Conservation (phyloP, 306 rosid species). For the Castanea crenata region DNA sequence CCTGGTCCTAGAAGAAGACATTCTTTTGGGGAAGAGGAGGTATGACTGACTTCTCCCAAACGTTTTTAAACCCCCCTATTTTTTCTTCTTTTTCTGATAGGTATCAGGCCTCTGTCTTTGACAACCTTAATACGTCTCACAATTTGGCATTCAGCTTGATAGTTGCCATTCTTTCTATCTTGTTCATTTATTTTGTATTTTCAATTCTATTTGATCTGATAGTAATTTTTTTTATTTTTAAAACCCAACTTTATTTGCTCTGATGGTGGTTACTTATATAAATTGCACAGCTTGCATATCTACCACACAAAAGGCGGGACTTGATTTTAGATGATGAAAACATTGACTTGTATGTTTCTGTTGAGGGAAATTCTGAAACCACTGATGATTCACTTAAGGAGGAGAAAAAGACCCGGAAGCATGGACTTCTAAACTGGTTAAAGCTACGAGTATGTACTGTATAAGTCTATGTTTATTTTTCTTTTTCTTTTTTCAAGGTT, state of each 20-base stretch:
- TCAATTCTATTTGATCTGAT: background rate
- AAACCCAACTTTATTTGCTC: background rate
- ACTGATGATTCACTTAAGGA: conserved; percentile 62
- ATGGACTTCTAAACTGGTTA: conserved; percentile 93
- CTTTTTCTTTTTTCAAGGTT: background rate
- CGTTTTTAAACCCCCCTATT: background rate
- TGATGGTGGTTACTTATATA: conserved; percentile 18
- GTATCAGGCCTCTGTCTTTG: background rate
- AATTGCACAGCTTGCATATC: conserved; percentile 85
- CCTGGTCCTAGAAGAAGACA: conserved; percentile 81
- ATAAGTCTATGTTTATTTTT: conserved; percentile 5
- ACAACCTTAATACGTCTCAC: background rate
- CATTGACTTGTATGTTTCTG: conserved; percentile 67
- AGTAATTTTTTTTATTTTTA: no score
- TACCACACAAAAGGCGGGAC: conserved; percentile 93
- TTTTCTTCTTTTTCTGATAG: background rate
- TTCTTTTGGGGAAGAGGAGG: conserved; percentile 94
- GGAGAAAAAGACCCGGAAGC: conserved; percentile 86
- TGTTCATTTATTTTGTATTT: background rate
- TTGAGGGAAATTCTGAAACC: conserved; percentile 65
- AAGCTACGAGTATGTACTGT: conserved; percentile 72
- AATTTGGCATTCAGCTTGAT: background rate
- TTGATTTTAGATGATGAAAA: conserved; percentile 85
- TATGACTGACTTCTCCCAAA: conserved; percentile 25
- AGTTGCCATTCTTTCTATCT: background rate